phyloP scores from a whole-genome alignment of 371 early-diverging fungal species.

The Haplosporangium sp. region DNA sequence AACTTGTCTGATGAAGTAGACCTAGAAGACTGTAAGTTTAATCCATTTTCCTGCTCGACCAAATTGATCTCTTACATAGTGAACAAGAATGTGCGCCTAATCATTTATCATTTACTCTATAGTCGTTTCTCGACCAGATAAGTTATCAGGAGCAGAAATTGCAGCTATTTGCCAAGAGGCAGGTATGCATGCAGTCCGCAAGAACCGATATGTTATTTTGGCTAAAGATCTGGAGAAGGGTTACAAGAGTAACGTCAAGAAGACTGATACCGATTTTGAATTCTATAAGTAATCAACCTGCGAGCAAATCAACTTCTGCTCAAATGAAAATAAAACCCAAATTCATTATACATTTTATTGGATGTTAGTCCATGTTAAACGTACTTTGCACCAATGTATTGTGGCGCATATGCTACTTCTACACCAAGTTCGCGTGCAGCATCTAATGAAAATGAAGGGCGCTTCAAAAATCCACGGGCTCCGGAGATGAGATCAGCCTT shows the following conservation, averaged over 20 bases:
- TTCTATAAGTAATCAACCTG: constrained; percentile 86
- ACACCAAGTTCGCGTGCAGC: constrained; percentile 72
- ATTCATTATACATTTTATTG: background rate
- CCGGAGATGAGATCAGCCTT: constrained; percentile 80
- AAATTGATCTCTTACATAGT: no score
- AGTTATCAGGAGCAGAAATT: constrained; percentile 98
- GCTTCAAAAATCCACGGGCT: constrained; percentile 80
- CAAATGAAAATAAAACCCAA: background rate
- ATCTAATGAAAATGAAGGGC: constrained; percentile 65
- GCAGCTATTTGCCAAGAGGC: constrained; percentile 99
- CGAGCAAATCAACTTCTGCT: no score
- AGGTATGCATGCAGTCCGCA: constrained; percentile 96
- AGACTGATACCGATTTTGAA: constrained; percentile 94
- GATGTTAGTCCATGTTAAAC: background rate
- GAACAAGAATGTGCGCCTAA: background rate
- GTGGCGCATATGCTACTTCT: constrained; percentile 68
- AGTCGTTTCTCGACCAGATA: constrained; percentile 98
- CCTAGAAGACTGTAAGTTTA: constrained; percentile 94
- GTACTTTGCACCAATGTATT: constrained; percentile 58
- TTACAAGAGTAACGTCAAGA: constrained; percentile 97
- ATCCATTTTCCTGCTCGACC: background rate
- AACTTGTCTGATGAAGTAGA: constrained; percentile 98
- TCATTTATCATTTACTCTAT: constrained; percentile 1
- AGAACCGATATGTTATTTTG: constrained; percentile 90
- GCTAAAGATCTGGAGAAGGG: constrained; percentile 99